These are phyloP conservation scores for Mycena latifolia DNA, from an alignment of 768 basidiomycete species.

Conservation along the genomic window DNA sequence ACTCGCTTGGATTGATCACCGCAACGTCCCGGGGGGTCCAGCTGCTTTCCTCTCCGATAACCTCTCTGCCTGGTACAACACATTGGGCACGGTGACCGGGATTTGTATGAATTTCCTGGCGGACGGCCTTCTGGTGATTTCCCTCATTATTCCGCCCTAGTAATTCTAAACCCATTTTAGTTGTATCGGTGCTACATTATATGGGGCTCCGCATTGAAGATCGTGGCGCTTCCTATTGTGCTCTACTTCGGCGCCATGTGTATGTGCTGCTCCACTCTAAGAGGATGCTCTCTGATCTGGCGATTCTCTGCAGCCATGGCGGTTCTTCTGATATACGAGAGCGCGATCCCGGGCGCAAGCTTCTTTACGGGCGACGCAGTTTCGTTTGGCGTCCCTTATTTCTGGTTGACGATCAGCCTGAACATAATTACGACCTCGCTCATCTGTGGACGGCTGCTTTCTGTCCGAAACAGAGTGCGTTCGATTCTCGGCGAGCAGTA, in stretches of 20 bases:
- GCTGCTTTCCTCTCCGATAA: conserved; percentile 42
- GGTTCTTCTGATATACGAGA: conserved; percentile 45
- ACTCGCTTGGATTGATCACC: conserved; percentile 48
- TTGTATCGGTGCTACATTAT: conserved; percentile 54
- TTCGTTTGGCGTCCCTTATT: conserved; percentile 48
- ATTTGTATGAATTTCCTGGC: conserved; percentile 48
- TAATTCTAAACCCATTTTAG: conserved; percentile 34
- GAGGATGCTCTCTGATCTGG: background rate
- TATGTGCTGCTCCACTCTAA: conserved; percentile 9
- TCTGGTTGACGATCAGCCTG: conserved; percentile 44
- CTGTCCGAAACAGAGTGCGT: conserved; percentile 38
- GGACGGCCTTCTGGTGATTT: conserved; percentile 50
- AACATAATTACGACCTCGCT: conserved; percentile 48
- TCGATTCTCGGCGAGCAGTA: conserved; percentile 38
- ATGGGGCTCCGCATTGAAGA: conserved; percentile 38
- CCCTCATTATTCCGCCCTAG: too few relatives aligned
- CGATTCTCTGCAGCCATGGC: conserved; percentile 40
- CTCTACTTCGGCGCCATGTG: conserved; percentile 41
- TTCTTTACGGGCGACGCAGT: conserved; percentile 44
- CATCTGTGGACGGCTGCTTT: conserved; percentile 44
- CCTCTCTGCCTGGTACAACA: conserved; percentile 47
- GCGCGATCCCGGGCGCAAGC: conserved; percentile 44
- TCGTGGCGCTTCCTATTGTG: conserved; percentile 37
- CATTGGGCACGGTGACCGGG: conserved; percentile 42
- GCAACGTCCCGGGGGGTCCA: conserved; percentile 44